Conservation (phyloP, 1,139 yeast genomes). For the Yamadazyma sp. region DNA sequence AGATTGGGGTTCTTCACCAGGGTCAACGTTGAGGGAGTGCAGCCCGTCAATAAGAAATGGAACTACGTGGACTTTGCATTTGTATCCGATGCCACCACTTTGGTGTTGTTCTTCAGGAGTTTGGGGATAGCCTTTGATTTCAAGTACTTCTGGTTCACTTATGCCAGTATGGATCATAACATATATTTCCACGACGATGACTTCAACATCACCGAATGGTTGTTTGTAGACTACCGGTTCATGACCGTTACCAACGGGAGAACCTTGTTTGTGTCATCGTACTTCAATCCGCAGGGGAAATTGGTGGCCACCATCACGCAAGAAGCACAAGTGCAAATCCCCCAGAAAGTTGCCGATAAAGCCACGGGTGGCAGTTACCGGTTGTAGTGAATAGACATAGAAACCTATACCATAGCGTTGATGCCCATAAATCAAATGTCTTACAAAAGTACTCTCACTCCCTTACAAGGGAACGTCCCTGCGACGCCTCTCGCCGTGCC, state of each 20-base stretch:
- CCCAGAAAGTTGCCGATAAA: slow-evolving; percentile 25
- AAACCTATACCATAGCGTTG: too few species aligned
- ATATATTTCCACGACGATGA: slow-evolving; percentile 32
- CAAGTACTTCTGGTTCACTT: slow-evolving; percentile 25
- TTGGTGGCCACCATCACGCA: slow-evolving; percentile 28
- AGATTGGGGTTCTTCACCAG: slow-evolving; percentile 36
- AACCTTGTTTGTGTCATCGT: slow-evolving; percentile 30
- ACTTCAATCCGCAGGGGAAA: slow-evolving; percentile 32
- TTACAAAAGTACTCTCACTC: neutral
- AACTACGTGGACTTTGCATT: slow-evolving; percentile 25
- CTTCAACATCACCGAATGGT: slow-evolving; percentile 36
- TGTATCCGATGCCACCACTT: slow-evolving; percentile 35
- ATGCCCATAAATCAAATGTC: too few species aligned
- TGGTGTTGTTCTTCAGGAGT: slow-evolving; percentile 28
- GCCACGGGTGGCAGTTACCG: slow-evolving; percentile 18
- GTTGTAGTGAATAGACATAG: too few species aligned
- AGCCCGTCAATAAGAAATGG: slow-evolving; percentile 22
- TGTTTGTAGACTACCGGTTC: slow-evolving; percentile 39
- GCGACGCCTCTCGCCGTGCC: too few species aligned
- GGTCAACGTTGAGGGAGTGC: slow-evolving; percentile 32
- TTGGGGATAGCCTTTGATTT: slow-evolving; percentile 28
- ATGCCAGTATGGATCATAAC: slow-evolving; percentile 46
- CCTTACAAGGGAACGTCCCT: too few species aligned
- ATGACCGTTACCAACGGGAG: slow-evolving; percentile 38
- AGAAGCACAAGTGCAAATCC: slow-evolving; percentile 35